Evolutionary conservation across 331 rosid genomes (phyloP), one percentile per base, ranked within the genome.

Genomic region (Prunus yedoensis): DNA sequence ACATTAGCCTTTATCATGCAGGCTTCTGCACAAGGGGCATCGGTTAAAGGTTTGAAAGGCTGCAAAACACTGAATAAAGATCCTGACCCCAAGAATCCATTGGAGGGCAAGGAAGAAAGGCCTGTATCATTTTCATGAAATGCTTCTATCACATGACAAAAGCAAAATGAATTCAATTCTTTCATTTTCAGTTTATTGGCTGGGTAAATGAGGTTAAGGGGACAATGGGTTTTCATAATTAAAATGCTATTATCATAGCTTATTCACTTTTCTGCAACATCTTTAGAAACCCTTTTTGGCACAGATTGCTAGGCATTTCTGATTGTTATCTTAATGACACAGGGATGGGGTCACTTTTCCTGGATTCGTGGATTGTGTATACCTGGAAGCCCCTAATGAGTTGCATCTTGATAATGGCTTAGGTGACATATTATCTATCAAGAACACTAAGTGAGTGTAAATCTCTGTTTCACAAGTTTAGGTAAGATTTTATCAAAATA

Each of bases 101-200:
- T 90, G 74, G 97, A 88, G 91, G 92, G 92, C 50, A 88, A 50
- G 60, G 99, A 94, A 88, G 97, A 94, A 78, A 92, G 97, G 99
- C 89, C 8, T 51, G 81, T 76, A 18, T 47, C 66, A 51, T 72
- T 69, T 80, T 83, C 21, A 3, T 69, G 23, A 56, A 64, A 23
- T 75, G 61, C 73, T 70, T 77, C 67, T 71, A 59, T 41, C 11
- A 16, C 57, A 47, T 16, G 49, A 60, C 10, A 27, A 18, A 16
- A 51, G 43, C 7, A 18, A 47, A 30, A 50, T 52, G 62, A 59
- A 49, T 49, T 76, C 41, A 67, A 7, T 72, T 17, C 45, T 35
- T 75, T 66, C 32, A 13, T 57, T 60, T 25, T 59, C 54, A 25
- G 71, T 76, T 62, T 47, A 64, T 68, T 68, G 83, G 75, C 69